phyloP scores from a whole-genome alignment of 2,329 filamentous ascomycete species.

The Cordyceps fumosorosea region DNA sequence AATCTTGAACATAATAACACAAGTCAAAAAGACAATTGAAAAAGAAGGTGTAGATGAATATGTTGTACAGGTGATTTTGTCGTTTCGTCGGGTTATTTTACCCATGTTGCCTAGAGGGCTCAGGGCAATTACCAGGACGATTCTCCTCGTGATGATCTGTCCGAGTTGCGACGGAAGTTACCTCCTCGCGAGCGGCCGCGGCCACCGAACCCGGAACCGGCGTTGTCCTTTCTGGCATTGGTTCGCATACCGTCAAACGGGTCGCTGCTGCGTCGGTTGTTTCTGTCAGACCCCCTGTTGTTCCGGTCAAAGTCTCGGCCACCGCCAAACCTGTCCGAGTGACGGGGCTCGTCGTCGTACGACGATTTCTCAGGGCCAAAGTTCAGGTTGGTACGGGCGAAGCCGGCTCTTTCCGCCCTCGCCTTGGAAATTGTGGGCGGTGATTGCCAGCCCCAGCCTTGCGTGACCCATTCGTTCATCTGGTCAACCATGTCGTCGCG shows the following conservation, averaged over 20 bases:
- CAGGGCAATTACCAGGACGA: background rate
- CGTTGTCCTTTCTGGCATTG: slow-evolving; percentile 12
- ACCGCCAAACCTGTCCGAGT: slow-evolving; percentile 12
- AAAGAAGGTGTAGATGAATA: background rate
- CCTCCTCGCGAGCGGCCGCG: background rate
- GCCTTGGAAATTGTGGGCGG: slow-evolving; percentile 33
- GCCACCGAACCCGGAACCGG: background rate
- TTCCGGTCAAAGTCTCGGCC: background rate
- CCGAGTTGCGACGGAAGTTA: background rate
- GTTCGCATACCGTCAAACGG: slow-evolving; percentile 18
- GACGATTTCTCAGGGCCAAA: slow-evolving; percentile 17
- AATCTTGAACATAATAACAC: slow-evolving; percentile 9
- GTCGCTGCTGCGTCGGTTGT: slow-evolving; percentile 12
- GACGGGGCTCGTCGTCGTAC: background rate
- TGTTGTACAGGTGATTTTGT: slow-evolving; percentile 8
- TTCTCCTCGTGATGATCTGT: background rate
- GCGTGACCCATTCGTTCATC: slow-evolving; percentile 46
- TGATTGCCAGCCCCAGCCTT: slow-evolving; percentile 45
- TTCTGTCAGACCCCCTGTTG: background rate
- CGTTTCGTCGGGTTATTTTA: background rate
- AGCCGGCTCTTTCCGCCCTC: slow-evolving; percentile 27
- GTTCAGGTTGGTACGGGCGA: slow-evolving; percentile 29
- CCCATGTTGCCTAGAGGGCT: background rate
- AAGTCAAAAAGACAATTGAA: slow-evolving; percentile 1
- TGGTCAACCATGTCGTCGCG: slow-evolving; percentile 36